Percentiles rank a stretch among this genome's conserved stretches.
Evolutionary conservation across 2,329 filamentous ascomycete genomes (phyloP).

Genomic region (Nigrospora sphaerica): DNA sequence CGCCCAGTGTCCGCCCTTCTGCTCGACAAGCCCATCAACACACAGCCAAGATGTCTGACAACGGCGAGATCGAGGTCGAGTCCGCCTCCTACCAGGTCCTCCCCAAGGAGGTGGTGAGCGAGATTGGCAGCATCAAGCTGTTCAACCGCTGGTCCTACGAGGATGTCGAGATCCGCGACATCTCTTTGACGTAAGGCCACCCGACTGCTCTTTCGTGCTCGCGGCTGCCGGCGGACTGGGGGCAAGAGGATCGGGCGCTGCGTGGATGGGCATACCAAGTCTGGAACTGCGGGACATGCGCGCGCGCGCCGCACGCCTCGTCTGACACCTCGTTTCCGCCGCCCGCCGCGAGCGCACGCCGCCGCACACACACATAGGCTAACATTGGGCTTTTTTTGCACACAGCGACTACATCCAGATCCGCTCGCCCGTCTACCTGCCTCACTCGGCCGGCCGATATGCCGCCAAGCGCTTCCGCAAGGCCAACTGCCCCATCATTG

Average conservation of each 20-base stretch:
- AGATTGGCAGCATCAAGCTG: slow-evolving; percentile 75
- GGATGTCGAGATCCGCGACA: slow-evolving; percentile 99
- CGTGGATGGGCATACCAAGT: too few relatives aligned
- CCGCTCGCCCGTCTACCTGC: slow-evolving; percentile 96
- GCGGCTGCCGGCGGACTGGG: not conserved
- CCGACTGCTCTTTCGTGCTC: slow-evolving; percentile 14
- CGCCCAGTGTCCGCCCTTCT: slow-evolving; percentile 1
- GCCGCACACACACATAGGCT: slow-evolving; percentile 7
- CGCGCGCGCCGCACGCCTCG: too few relatives aligned
- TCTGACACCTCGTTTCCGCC: not conserved
- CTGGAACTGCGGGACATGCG: too few relatives aligned
- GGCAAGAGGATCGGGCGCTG: not conserved
- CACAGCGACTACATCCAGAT: slow-evolving; percentile 98
- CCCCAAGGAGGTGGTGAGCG: slow-evolving; percentile 69
- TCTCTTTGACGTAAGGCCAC: slow-evolving; percentile 91
- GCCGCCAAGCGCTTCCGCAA: slow-evolving; percentile 99
- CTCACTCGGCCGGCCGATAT: slow-evolving; percentile 97
- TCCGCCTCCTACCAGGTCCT: slow-evolving; percentile 57
- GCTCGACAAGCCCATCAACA: not conserved
- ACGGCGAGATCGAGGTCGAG: slow-evolving; percentile 74
- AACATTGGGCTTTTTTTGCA: slow-evolving; percentile 20
- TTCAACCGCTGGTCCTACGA: slow-evolving; percentile 79
- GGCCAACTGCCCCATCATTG: slow-evolving; percentile 99
- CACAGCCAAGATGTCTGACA: slow-evolving; percentile 64
- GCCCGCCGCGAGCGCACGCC: not conserved